Conservation (phyloP, 2,329 filamentous ascomycete species). For the Ilyonectria mors-panacis region DNA sequence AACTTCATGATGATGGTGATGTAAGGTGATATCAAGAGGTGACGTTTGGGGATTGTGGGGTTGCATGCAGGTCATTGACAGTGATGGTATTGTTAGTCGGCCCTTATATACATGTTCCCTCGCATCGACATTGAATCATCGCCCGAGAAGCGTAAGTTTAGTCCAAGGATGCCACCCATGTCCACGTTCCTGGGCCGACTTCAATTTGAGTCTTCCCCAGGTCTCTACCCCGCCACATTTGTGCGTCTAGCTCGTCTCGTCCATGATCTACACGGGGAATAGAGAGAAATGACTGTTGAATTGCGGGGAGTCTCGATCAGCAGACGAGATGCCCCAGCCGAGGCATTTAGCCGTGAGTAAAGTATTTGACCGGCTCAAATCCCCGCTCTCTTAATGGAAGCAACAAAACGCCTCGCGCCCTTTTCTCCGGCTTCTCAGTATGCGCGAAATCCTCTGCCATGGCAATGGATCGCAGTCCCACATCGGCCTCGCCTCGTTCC, state of each 20-base stretch:
- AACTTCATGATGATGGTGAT: constrained; percentile 26
- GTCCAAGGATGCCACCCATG: neutral
- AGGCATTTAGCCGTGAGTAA: neutral
- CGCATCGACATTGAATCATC: neutral
- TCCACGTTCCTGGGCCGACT: constrained; percentile 1
- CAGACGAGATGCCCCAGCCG: neutral
- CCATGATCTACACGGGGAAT: constrained; percentile 38
- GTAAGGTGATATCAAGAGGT: neutral
- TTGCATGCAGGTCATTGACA: neutral
- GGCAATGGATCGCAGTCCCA: constrained; percentile 35
- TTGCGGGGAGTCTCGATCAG: constrained; percentile 26
- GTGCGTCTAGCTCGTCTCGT: constrained; percentile 4
- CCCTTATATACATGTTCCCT: constrained; percentile 13
- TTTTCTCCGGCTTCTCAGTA: neutral
- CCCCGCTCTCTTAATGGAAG: constrained; percentile 25
- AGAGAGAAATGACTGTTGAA: constrained; percentile 27
- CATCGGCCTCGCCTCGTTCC: constrained; percentile 37
- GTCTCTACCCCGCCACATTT: constrained; percentile 19
- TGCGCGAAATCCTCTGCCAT: neutral
- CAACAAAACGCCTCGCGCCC: neutral
- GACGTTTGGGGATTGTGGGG: neutral
- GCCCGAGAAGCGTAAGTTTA: neutral
- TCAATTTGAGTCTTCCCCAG: constrained; percentile 18
- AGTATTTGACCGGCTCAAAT: constrained; percentile 41
- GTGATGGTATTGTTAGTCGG: neutral